Base-by-base conservation (phyloP, 352 stramenopile genomes). In the Phytophthora macrochlamydospora region DNA sequence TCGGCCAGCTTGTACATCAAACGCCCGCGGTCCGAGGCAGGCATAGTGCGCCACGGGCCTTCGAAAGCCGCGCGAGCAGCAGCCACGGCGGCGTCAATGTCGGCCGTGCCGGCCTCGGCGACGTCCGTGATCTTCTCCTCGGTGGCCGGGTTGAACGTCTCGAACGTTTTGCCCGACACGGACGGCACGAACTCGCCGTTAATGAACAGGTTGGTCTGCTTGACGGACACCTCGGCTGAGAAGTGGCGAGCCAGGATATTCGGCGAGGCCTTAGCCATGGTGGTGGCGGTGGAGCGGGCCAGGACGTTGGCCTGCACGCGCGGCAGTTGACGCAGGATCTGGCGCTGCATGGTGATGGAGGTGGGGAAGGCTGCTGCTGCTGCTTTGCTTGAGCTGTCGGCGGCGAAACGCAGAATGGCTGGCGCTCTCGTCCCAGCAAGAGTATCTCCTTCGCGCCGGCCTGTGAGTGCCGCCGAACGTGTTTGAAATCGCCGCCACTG, bases 131-230 rank as follows among this genome's bases (percentile, higher is more conserved):
- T 94, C 56, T 92, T 82, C 51, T 92, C 78, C 62, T 94, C 87
- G 5, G 83, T 95, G 1, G 87, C 77, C n/a, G 89, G 89, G 74
- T 97, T 90, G 61, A 90, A 80, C 18, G 76, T 91, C 48, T 87
- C 75, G 63, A 97, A 96, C 3, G 80, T 95, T 55, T 82, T 76
- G 38, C 88, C 88, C 37, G 67, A 75, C 24, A 70, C 50, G 7
- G 83, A 78, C 11, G 88, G 76, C 50, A 97, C 88, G 57, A 95
- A 97, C 68, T 95, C 68, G 73, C 79, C 79, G 73, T 93, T 89
- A 69, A 97, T 97, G 55, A 97, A 80, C 48, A 97, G 69, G 40
- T 91, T 85, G 61, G 84, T 92, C 70, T 92, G 82, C 68, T 82
- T 87, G 30, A 87, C 61, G 32, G 65, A 28, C 38, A 85, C 71